A percentile compares a stretch with the other conserved stretches of the same genome.
Evolutionary conservation across 805 yeast genomes (phyloP).

Genomic region (Cyberlindnera amylophila): DNA sequence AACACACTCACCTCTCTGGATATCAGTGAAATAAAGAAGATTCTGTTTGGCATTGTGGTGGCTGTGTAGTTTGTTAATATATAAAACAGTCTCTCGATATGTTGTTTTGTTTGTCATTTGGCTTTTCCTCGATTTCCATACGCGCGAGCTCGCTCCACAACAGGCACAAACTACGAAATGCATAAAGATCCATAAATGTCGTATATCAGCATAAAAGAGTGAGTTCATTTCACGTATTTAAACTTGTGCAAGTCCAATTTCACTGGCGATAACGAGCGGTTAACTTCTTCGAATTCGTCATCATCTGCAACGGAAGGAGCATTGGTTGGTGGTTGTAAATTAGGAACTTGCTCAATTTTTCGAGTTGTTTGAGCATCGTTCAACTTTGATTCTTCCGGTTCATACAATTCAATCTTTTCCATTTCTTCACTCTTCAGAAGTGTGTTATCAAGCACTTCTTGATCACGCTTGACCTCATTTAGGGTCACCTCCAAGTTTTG

Average conservation of each 20-base stretch:
- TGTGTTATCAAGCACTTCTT: conserved; percentile 9
- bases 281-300: conserved; percentile 20
- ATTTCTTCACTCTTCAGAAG: conserved; percentile 16
- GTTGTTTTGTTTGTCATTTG: no score
- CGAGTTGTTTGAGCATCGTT: no score
- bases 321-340: neutral
- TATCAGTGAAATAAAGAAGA: conserved; percentile 49
- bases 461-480: conserved; percentile 14
- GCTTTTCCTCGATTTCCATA: no score
- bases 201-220: no score
- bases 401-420: conserved; percentile 11
- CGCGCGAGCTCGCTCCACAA: no score
- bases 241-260: conserved; percentile 21
- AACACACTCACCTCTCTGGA: conserved; percentile 35
- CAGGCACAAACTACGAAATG: no score
- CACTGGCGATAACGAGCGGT: conserved; percentile 22
- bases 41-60: conserved; percentile 5
- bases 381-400: neutral
- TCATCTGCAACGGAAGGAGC: neutral
- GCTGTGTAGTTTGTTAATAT: no score
- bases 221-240: conserved; percentile 17
- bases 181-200: no score
- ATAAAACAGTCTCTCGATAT: no score
- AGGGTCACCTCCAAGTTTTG: conserved; percentile 16
- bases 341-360: no score